phyloP scores from a whole-genome alignment of 1,284 basidiomycete genomes.

The Cryptococcus hybrid region DNA sequence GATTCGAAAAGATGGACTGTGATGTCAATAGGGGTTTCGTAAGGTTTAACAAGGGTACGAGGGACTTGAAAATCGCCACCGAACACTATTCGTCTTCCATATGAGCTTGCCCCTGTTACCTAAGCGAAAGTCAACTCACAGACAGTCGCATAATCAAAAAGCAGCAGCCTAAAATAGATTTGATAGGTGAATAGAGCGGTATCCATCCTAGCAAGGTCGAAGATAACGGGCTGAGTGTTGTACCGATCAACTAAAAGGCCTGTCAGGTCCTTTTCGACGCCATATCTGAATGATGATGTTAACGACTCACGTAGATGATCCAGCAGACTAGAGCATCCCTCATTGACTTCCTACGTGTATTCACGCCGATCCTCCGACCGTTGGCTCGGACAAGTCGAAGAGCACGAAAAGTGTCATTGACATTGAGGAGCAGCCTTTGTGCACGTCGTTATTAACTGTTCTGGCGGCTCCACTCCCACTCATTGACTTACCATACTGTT shows the following conservation, averaged over 20 bases:
- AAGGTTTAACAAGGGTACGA: conserved; percentile 24
- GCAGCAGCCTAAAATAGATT: conserved; percentile 12
- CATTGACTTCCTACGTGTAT: conserved; percentile 29
- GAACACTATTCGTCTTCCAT: conserved; percentile 19
- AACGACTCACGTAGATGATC: conserved; percentile 32
- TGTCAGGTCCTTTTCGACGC: not conserved
- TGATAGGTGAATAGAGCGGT: conserved; percentile 36
- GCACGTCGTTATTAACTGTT: not conserved
- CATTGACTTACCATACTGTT: conserved; percentile 16
- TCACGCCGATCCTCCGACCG: conserved; percentile 29
- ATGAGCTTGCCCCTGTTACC: not conserved
- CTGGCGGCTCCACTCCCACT: not conserved
- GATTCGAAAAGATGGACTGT: conserved; percentile 27
- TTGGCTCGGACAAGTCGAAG: conserved; percentile 26
- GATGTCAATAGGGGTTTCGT: conserved; percentile 40
- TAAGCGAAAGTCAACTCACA: conserved; percentile 14
- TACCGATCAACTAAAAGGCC: conserved; percentile 15
- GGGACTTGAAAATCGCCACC: conserved; percentile 18
- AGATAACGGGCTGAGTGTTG: conserved; percentile 6
- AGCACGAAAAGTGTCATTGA: conserved; percentile 36
- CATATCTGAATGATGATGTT: not conserved
- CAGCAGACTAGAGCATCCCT: conserved; percentile 30
- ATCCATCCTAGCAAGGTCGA: conserved; percentile 32
- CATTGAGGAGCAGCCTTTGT: conserved; percentile 25
- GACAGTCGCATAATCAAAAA: conserved; percentile 25